phyloP scores from a whole-genome alignment of 139 green algal species.

The Chlorella vulgaris region DNA sequence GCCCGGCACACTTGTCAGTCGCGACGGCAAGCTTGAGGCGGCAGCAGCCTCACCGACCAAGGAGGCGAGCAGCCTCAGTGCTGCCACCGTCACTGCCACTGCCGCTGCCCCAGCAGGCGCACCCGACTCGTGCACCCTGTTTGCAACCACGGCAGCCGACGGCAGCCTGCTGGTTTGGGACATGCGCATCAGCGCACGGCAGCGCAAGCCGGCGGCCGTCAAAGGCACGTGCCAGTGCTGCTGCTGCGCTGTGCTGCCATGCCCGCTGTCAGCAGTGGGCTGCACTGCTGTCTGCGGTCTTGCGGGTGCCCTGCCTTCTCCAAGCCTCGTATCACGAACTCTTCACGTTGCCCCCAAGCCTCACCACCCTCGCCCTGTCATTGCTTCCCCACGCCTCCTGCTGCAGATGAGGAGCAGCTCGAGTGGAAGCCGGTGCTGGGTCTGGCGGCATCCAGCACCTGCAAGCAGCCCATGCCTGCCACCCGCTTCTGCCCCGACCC shows the following conservation, averaged over 20 bases:
- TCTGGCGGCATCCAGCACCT: slow-evolving; percentile 26
- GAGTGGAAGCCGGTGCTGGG: slow-evolving; percentile 77
- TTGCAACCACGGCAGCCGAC: slow-evolving; percentile 76
- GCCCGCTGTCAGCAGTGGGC: no score
- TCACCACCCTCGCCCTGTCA: neutral
- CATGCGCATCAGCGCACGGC: slow-evolving; percentile 51
- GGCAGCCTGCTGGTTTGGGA: slow-evolving; percentile 85
- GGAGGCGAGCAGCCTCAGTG: neutral
- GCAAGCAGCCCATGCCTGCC: slow-evolving; percentile 26
- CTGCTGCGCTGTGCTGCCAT: neutral
- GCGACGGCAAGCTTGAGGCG: slow-evolving; percentile 35
- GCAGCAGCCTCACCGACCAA: neutral
- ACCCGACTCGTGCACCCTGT: slow-evolving; percentile 83
- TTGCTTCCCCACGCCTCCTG: no score
- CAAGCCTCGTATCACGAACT: no score
- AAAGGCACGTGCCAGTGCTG: neutral
- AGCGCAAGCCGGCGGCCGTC: no score
- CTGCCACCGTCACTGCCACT: no score
- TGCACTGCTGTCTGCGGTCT: no score
- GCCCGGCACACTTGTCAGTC: slow-evolving; percentile 64
- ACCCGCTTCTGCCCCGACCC: slow-evolving; percentile 55
- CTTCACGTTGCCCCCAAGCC: neutral
- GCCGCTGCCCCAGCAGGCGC: no score
- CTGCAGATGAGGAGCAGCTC: slow-evolving; percentile 59
- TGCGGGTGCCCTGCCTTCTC: no score